Conservation (phyloP, 1,284 basidiomycete species). For the Meira miltonrushii region DNA sequence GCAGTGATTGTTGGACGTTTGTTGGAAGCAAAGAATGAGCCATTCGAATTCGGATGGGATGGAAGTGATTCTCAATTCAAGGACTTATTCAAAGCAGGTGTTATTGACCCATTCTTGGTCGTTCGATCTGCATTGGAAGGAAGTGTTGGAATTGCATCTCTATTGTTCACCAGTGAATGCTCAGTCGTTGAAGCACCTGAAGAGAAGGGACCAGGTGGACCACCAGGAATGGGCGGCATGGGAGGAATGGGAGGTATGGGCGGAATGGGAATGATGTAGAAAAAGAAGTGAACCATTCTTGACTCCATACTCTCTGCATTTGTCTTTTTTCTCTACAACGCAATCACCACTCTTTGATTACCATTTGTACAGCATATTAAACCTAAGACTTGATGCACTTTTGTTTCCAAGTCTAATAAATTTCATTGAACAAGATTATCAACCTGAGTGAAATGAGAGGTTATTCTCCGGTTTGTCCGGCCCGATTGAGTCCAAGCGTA, state of each 20-base stretch:
- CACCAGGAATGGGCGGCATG: conserved; percentile 42
- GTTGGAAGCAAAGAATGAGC: conserved; percentile 46
- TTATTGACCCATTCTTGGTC: conserved; percentile 62
- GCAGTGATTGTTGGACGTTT: conserved; percentile 79
- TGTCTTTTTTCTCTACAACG: no score
- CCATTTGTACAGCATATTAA: no score
- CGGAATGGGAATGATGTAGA: conserved; percentile 21
- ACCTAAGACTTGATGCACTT: no score
- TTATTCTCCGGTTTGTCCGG: no score
- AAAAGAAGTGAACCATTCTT: background rate
- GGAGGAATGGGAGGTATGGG: conserved; percentile 54
- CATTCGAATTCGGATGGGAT: conserved; percentile 68
- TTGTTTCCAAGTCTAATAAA: no score
- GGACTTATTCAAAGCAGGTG: conserved; percentile 89
- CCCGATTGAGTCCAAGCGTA: no score
- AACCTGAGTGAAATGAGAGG: no score
- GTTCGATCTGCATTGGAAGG: conserved; percentile 47
- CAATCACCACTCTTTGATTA: no score
- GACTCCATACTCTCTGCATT: no score
- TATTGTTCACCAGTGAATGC: conserved; percentile 88
- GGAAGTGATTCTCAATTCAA: conserved; percentile 84
- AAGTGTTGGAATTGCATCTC: conserved; percentile 63
- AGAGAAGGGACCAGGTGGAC: conserved; percentile 63
- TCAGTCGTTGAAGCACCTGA: conserved; percentile 87
- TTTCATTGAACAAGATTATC: no score